phyloP scores from a whole-genome alignment of 2,329 filamentous ascomycete genomes.

The Hypoxylon sp. region DNA sequence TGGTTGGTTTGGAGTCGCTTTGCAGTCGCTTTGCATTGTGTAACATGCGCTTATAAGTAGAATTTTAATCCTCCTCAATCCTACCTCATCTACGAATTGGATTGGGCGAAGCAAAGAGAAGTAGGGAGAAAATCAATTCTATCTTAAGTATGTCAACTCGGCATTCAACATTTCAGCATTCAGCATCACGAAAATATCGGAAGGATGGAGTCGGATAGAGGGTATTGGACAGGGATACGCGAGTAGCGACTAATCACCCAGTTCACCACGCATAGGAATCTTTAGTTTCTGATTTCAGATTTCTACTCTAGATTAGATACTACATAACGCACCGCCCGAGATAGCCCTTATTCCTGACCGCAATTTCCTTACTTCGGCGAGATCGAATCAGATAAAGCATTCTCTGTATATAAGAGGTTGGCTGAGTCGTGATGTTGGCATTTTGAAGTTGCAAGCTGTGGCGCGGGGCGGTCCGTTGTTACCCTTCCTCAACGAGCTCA shows the following conservation, averaged over 20 bases:
- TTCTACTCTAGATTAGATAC: background rate
- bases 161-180: conserved; percentile 11
- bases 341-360: conserved; percentile 2
- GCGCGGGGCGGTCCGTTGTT: conserved; percentile 16
- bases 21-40: conserved; percentile 44
- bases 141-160: conserved; percentile 11
- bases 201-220: conserved; percentile 21
- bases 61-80: conserved; percentile 35
- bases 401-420: conserved; percentile 13
- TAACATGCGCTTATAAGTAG: conserved; percentile 38
- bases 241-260: conserved; percentile 25
- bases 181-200: conserved; percentile 11
- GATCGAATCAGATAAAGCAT: conserved; percentile 1
- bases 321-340: conserved; percentile 2
- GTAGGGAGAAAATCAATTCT: conserved; percentile 6
- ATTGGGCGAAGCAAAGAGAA: conserved; percentile 14
- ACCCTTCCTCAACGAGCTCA: conserved; percentile 4
- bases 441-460: conserved; percentile 24
- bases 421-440: conserved; percentile 20
- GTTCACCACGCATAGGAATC: conserved; percentile 9
- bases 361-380: background rate
- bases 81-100: conserved; percentile 30
- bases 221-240: conserved; percentile 19
- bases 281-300: conserved; percentile 1
- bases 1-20: conserved; percentile 36